Percentiles rank a stretch among this genome's conserved stretches.
phyloP scores from a whole-genome alignment of 2,329 filamentous ascomycete species.

The Alternaria ventricosa region DNA sequence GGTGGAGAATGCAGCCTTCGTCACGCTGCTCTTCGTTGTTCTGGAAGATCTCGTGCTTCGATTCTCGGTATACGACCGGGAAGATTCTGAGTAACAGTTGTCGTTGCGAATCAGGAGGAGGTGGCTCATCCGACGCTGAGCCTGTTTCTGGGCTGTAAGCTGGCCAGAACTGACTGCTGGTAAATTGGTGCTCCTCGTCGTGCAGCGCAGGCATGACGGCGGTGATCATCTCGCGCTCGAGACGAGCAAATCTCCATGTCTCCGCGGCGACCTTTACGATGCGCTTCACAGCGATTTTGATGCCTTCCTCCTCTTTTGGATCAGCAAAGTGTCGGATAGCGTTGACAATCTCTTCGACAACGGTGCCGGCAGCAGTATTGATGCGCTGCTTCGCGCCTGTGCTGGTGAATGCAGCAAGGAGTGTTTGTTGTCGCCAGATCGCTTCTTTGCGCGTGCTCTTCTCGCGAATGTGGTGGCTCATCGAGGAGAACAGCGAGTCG shows the following conservation, averaged over 20 bases:
- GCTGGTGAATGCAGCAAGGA: conserved; percentile 64
- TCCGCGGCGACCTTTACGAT: conserved; percentile 66
- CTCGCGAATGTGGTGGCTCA: conserved; percentile 63
- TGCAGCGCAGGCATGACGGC: conserved; percentile 56
- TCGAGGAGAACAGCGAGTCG: conserved; percentile 61
- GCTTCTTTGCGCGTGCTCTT: conserved; percentile 64
- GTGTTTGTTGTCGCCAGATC: conserved; percentile 64
- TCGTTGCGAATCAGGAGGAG: conserved; percentile 40
- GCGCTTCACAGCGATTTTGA: conserved; percentile 58
- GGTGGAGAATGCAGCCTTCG: conserved; percentile 57
- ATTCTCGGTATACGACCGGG: conserved; percentile 60
- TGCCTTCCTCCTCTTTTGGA: conserved; percentile 57
- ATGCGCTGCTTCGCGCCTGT: conserved; percentile 64
- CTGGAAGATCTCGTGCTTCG: conserved; percentile 54
- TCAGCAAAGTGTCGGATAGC: conserved; percentile 62
- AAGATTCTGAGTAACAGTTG: conserved; percentile 59
- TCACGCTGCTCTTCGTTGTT: conserved; percentile 52
- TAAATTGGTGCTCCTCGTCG: conserved; percentile 43
- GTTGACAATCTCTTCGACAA: conserved; percentile 64
- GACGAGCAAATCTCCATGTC: conserved; percentile 64
- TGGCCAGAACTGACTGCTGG: conserved; percentile 44
- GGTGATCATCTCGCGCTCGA: conserved; percentile 63
- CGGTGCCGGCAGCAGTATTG: conserved; percentile 61
- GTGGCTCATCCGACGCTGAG: conserved; percentile 33
- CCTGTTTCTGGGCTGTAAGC: conserved; percentile 42